Evolutionary conservation across 83 land plant genomes (phyloP), one percentile per base, ranked within the genome.

Genomic region (Diphasiastrum complanatum): DNA sequence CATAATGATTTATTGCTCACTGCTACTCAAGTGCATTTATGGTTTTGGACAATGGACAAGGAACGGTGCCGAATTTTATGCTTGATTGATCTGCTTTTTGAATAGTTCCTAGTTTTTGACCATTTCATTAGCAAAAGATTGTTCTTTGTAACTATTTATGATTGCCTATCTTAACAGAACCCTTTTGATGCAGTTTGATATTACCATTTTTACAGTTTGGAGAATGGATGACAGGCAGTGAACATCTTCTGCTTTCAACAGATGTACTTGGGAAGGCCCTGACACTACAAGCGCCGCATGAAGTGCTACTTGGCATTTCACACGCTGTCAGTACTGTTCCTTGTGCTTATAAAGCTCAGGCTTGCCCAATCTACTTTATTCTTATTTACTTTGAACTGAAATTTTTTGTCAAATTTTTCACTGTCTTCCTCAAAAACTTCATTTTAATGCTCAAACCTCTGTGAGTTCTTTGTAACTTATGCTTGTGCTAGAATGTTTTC

Each of bases 161-260:
- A 30, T 5, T 58, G 32, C 53, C 23, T 41, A 27, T 27, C 23
- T 3, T 23, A 27, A 8, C 23, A 24, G 23, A 8, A 12, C 8
- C 5, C 5, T 26, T 30, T 64, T n/a, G n/a, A n/a, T 65, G 38
- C 29, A 61, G 72, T 22, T 43, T 74, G 38, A 51, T 74, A 38
- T 45, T 74, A 18, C 77, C 77, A 1, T 74, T 74, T 22, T 47
- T 74, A 41, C 73, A 73, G 31, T 27, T 74, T 20, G 77, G 73
- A 1, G 77, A 74, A 24, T 31, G 66, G 45, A 26, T 74, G 20
- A 45, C 48, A 0, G 54, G 71, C 22, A 60, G 43, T 22, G 36
- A 45, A 45, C 63, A 64, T 1, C 54, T 74, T 35, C 38, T 19
- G 23, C 60, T 74, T 14, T 23, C 77, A 10, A 50, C 62, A 19